A percentile compares a stretch with the other conserved stretches of the same genome.
phyloP scores from a whole-genome alignment of 1,284 basidiomycete species.

The Limonomyces culmigenus region DNA sequence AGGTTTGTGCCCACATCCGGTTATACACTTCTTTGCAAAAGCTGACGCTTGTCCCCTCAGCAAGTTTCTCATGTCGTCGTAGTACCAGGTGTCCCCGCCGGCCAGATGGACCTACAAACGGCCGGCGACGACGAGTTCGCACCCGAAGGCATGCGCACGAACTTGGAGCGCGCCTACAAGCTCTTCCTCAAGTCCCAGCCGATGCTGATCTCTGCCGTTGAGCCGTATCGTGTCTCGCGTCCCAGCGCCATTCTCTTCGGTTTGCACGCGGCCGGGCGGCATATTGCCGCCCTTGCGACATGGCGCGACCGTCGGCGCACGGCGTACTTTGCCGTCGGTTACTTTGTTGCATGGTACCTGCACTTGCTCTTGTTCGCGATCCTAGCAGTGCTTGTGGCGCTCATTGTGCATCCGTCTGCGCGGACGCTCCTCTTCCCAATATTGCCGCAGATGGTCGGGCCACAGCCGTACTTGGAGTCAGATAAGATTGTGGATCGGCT shows the following conservation, averaged over 20 bases:
- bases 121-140: constrained; percentile 25
- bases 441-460: too few relatives aligned
- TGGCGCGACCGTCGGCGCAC: constrained; percentile 33
- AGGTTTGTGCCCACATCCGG: constrained; percentile 9
- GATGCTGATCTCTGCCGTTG: too few relatives aligned
- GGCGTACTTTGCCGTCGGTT: constrained; percentile 20
- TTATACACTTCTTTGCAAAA: background rate
- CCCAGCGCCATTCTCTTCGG: constrained; percentile 11
- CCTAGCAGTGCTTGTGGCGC: constrained; percentile 18
- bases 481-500: too few relatives aligned
- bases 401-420: constrained; percentile 26
- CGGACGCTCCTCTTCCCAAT: constrained; percentile 30
- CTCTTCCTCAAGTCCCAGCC: too few relatives aligned
- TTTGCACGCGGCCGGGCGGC: constrained; percentile 23
- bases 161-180: constrained; percentile 32
- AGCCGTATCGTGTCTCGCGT: too few relatives aligned
- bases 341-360: constrained; percentile 25
- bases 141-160: constrained; percentile 28
- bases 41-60: constrained; percentile 5
- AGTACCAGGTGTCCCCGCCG: constrained; percentile 10
- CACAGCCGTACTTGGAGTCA: too few relatives aligned
- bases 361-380: constrained; percentile 22
- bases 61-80: constrained; percentile 22
- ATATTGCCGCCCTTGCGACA: constrained; percentile 27
- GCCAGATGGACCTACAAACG: constrained; percentile 24